Evolutionary conservation across 2,329 filamentous ascomycete genomes (phyloP), one percentile per base, ranked within the genome.

Genomic region (Xenosphaeropsis pyriputrescens): DNA sequence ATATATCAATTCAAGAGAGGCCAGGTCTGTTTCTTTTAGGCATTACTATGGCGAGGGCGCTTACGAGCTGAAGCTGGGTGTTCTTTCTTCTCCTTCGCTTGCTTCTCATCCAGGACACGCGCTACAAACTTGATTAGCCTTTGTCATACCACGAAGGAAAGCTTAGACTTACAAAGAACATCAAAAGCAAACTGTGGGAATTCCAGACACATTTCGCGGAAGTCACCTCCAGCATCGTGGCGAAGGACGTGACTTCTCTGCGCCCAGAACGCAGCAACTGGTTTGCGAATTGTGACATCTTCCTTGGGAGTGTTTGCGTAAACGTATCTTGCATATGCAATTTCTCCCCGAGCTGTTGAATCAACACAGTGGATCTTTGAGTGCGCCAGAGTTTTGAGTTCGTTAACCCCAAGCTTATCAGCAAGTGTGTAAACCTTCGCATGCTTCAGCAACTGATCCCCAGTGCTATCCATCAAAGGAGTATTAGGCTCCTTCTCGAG

Each of bases 121-220:
- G 72, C 72, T 77, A 35, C n/a, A 32, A 36, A 3, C 3, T 26
- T 26, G 22, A 26, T 26, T 30, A 7, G 7, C 6, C 13, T n/a
- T 53, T 45, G 51, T 38, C 29, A 38, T n/a, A 35, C 12, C 29
- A 26, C 9, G 17, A 31, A 14, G 18, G 30, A 34, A 22, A 22
- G 19, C 18, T 8, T 18, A 36, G 18, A 63, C 69, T 47, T 65
- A 85, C 75, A 86, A 42, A 95, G 72, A 39, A 96, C 83, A 58
- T 95, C 88, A 63, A 88, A 95, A 53, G 82, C 82, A 55, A 95
- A 95, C 55, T 93, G 81, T 14, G 88, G 88, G 55, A 79, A 86
- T 61, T 94, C 83, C 56, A 94, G 63, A 62, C 88, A 94, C 59
- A 94, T 74, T 34, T 70, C 59, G 56, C 79, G 76, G 71, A 94